Percentiles rank a stretch among this genome's conserved stretches.
Conservation (phyloP, 2,329 filamentous ascomycete species). For the Ophiostoma ips region DNA sequence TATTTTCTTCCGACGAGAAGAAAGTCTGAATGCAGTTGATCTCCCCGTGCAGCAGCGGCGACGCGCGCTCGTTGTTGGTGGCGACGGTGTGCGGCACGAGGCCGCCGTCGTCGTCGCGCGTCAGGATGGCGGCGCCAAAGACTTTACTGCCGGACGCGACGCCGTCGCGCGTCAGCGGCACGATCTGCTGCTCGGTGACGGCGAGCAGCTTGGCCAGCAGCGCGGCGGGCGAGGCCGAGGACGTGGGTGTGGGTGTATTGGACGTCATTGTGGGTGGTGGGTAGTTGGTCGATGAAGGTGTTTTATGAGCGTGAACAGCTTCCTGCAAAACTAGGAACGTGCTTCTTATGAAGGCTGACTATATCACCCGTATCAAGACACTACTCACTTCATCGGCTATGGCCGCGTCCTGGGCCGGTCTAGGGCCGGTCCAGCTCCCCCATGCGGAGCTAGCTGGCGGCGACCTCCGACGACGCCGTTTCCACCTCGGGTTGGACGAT, state of each 20-base stretch:
- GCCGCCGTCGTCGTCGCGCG: conserved; percentile 17
- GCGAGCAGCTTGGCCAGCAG: conserved; percentile 28
- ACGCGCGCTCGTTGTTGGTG: conserved; percentile 41
- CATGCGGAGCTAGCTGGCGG: neutral
- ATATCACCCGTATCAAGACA: neutral
- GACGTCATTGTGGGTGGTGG: neutral
- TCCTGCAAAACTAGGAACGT: neutral
- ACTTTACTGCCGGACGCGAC: conserved; percentile 40
- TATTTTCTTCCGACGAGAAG: conserved; percentile 27
- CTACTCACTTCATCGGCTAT: neutral
- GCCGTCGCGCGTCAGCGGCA: conserved; percentile 35
- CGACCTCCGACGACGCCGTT: neutral
- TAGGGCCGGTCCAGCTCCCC: no score
- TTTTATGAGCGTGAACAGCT: no score
- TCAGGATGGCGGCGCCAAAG: conserved; percentile 42
- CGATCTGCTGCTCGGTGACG: conserved; percentile 31
- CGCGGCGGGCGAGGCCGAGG: conserved; percentile 14
- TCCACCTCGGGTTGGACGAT: no score
- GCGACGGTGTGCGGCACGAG: conserved; percentile 33
- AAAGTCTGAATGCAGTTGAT: conserved; percentile 48
- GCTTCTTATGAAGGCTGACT: no score
- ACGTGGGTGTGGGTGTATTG: neutral
- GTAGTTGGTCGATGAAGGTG: neutral
- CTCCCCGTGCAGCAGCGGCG: conserved; percentile 43
- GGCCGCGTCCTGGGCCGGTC: neutral